Base-by-base conservation (phyloP, 192 early-diverging fungal species). In the Tieghemiomyces parasiticus region DNA sequence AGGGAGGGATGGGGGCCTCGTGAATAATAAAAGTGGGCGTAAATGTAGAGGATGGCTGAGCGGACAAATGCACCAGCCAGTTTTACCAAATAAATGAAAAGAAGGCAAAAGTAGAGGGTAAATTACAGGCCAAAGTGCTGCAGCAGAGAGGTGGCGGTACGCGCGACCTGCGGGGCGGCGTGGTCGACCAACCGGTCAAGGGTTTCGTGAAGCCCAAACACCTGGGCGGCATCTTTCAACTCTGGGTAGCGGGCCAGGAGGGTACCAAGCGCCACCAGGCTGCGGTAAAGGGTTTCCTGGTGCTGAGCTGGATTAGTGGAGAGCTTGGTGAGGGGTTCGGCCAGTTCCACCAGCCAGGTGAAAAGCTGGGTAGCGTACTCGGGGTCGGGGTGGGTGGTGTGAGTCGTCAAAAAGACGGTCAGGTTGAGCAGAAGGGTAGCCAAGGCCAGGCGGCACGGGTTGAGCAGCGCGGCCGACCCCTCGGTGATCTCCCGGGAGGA, bases 211-310 rank as follows among this genome's bases (percentile, higher is more conserved):
- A n/a, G n/a, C n/a, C n/a, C n/a, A n/a, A n/a, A n/a, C n/a, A n/a
- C n/a, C n/a, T n/a, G n/a, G n/a, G n/a, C n/a, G n/a, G n/a, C n/a
- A n/a, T n/a, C n/a, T n/a, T n/a, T n/a, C n/a, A n/a, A 34, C 38
- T 42, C 16, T 9, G 32, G 33, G 22, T 58, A n/a, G 4, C 16
- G 13, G 34, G n/a, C 35, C 19, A 58, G n/a, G n/a, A 89, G 60
- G 16, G 83, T 89, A 13, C 86, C 86, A 22, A 86, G 34, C 0
- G 80, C 79, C 28, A 80, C 73, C 30, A 86, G 34, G 19, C 69
- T 63, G 10, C 82, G 78, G 66, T 80, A 78, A 34, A 78, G 64
- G 44, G 69, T 79, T 45, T 89, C 81, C 31, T 74, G 72, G 50
- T 83, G 81, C 35, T 71, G 48, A 9, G 19, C 22, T 20, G 33